Evolutionary conservation across 345 rosid genomes (phyloP).

Genomic region (Lagerstroemia speciosa): DNA sequence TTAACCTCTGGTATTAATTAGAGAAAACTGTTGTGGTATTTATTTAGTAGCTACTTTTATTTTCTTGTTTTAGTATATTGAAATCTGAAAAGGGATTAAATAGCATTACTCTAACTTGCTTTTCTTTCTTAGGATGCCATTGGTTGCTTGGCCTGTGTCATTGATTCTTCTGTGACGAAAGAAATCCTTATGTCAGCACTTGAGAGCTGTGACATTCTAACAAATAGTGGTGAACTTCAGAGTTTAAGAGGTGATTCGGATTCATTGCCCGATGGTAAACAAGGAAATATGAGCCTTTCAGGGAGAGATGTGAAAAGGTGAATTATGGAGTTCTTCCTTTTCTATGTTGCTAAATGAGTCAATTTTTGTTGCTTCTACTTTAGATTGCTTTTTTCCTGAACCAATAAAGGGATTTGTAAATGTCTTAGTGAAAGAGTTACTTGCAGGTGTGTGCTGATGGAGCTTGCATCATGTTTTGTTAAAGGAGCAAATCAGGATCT

Average conservation of each 20-base stretch:
- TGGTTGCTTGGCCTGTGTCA: conserved; percentile 71
- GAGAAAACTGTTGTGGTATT: neutral
- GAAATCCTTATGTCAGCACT: conserved; percentile 46
- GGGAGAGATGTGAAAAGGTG: conserved; percentile 52
- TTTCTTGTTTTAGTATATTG: neutral
- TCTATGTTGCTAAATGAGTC: neutral
- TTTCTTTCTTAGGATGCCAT: conserved; percentile 61
- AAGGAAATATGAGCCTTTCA: conserved; percentile 16
- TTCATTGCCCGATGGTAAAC: conserved; percentile 27
- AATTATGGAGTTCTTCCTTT: conserved; percentile 1
- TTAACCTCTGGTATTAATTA: neutral
- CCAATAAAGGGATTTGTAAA: neutral
- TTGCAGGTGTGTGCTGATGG: conserved; percentile 45
- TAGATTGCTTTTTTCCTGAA: neutral
- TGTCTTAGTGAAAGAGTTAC: neutral
- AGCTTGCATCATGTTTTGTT: conserved; percentile 64
- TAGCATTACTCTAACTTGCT: conserved; percentile 7
- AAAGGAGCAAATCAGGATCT: conserved; percentile 69
- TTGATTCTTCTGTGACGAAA: conserved; percentile 59
- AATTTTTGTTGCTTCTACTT: neutral
- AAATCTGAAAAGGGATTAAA: neutral
- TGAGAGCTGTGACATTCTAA: conserved; percentile 45
- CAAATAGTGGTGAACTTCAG: conserved; percentile 34
- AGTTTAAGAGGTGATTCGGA: conserved; percentile 18
- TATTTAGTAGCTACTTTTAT: neutral